phyloP scores from a whole-genome alignment of 306 rosid species.

The Cucurbita maxima region DNA sequence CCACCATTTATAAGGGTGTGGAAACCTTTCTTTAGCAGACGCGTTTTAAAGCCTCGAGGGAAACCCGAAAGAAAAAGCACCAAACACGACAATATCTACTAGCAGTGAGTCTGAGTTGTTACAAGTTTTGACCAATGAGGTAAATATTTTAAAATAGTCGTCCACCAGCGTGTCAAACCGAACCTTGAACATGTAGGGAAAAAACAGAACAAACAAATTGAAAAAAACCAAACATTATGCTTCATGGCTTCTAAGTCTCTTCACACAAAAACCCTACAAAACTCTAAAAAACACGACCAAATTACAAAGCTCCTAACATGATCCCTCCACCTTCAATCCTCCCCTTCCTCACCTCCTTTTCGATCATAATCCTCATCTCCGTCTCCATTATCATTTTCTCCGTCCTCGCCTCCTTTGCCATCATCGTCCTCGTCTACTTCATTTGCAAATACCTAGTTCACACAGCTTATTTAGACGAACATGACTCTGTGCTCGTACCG shows the following conservation, averaged over 20 bases:
- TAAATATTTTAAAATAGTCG: background rate
- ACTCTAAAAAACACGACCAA: background rate
- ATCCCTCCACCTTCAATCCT: slow-evolving; percentile 6
- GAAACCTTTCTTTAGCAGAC: too few species aligned
- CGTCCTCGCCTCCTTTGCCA: slow-evolving; percentile 1
- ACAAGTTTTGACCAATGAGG: background rate
- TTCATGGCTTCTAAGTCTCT: background rate
- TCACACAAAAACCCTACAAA: background rate
- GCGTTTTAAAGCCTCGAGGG: too few species aligned
- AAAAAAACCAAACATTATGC: background rate
- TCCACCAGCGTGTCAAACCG: background rate
- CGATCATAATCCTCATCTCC: background rate
- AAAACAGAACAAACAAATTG: background rate
- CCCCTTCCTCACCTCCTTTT: background rate
- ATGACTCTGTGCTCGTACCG: background rate
- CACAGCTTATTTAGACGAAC: background rate
- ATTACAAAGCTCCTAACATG: background rate
- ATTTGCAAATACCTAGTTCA: background rate
- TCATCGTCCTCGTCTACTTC: slow-evolving; percentile 5
- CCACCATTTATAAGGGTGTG: too few species aligned
- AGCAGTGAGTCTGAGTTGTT: too few species aligned
- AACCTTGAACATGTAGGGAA: background rate
- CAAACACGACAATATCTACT: too few species aligned
- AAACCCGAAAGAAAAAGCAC: too few species aligned
- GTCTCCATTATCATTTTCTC: slow-evolving; percentile 14